Base-by-base conservation (phyloP, 305 asterid genomes). In the Nicotiana rustica region DNA sequence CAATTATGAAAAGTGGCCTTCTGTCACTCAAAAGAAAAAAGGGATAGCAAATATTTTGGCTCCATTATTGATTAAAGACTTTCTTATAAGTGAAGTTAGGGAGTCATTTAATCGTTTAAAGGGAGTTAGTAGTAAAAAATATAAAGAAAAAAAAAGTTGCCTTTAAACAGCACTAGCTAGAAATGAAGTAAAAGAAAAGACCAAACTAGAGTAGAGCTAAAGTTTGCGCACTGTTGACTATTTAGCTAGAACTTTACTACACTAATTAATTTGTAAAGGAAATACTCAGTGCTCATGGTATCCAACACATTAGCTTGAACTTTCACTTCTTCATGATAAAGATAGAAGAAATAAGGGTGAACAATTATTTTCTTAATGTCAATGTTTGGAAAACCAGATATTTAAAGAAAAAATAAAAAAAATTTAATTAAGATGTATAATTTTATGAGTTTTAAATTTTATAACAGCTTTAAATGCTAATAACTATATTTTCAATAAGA, bases 151-250 rank as follows among this genome's bases (percentile, higher is more conserved):
- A 0, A 69, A 19, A 47, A 19, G 61, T 12, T 31, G 60, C 61
- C 78, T 71, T 71, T 71, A 71, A 71, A 44, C 38, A 71, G 78
- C 78, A 71, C 78, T 71, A 44, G 49, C 10, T 41, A 41, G 49
- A 41, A 41, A 7, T 41, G 7, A 7, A 41, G 49, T 5, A 38
- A 38, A 38, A 6, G 10, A 38, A 38, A 38, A 38, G 10, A 1
- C 10, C 57, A 49, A 13, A 49, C 12, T 49, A 49, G 15, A 52
- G 15, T 4, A 52, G 17, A 52, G 15, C 1, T 41, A 52, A 52
- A 52, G 57, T 52, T 52, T 10, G 57, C 57, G 49, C 49, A 41
- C 8, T 52, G 17, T 52, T 52, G 17, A 49, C 57, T 10, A 49
- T 49, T 49, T 49, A 49, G 57, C 57, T 49, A 49, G 15, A 52